phyloP scores from a whole-genome alignment of 768 basidiomycete genomes.

The Scleroderma bovista region DNA sequence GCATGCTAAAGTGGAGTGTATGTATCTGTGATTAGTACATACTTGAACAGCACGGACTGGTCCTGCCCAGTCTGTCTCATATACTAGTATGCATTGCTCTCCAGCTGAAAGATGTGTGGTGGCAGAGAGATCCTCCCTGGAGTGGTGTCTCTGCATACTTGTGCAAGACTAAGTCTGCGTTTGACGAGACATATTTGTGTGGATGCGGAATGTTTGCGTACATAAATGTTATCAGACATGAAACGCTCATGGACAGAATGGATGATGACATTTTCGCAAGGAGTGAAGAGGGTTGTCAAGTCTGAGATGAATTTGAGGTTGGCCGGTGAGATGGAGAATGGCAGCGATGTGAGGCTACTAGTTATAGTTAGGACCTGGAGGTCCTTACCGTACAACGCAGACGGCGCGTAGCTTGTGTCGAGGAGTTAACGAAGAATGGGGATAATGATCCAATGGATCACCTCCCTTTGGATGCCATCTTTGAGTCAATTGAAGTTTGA shows the following conservation, averaged over 20 bases:
- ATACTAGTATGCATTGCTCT: slow-evolving; percentile 91
- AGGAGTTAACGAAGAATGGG: no score
- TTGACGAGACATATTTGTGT: slow-evolving; percentile 81
- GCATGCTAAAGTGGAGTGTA: neutral
- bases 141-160: slow-evolving; percentile 78
- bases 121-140: slow-evolving; percentile 55
- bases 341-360: no score
- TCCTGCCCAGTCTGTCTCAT: slow-evolving; percentile 93
- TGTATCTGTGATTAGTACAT: slow-evolving; percentile 26
- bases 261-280: slow-evolving; percentile 82
- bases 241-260: slow-evolving; percentile 83
- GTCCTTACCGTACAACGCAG: no score
- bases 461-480: no score
- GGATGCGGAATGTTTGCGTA: slow-evolving; percentile 86
- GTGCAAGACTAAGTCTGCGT: slow-evolving; percentile 77
- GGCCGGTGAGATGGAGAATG: no score
- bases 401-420: no score
- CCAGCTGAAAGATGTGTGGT: slow-evolving; percentile 91
- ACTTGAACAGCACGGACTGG: slow-evolving; percentile 86
- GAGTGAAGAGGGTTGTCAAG: slow-evolving; percentile 57
- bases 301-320: slow-evolving; percentile 64
- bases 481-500: no score
- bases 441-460: no score
- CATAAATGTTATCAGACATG: slow-evolving; percentile 74
- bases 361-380: no score